Evolutionary conservation across 345 rosid genomes (phyloP).

Genomic region (Moringa oleifera): DNA sequence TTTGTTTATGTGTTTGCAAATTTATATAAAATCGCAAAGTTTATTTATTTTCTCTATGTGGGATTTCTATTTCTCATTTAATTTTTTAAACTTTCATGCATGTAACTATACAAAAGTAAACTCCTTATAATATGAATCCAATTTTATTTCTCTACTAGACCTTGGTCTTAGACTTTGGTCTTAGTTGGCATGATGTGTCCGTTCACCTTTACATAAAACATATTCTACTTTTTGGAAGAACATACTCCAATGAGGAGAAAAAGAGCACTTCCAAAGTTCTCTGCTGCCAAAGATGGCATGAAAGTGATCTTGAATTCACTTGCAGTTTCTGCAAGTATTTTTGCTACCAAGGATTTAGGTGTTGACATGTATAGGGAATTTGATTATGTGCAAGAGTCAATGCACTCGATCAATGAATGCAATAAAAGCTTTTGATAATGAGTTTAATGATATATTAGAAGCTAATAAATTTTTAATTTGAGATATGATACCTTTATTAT

Average conservation of each 20-base stretch:
- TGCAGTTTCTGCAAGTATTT: too few species aligned
- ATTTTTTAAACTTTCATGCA: too few species aligned
- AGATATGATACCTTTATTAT: neutral
- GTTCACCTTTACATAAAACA: conserved; percentile 25
- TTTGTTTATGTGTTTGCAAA: too few species aligned
- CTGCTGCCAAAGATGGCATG: conserved; percentile 55
- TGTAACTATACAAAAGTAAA: too few species aligned
- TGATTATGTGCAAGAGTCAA: conserved; percentile 61
- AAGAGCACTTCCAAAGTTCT: conserved; percentile 46
- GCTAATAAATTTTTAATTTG: conserved; percentile 13
- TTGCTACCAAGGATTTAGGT: too few species aligned
- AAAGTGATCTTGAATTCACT: conserved; percentile 60
- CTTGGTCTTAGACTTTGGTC: conserved; percentile 86
- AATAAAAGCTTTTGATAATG: conserved; percentile 56
- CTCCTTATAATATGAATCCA: too few species aligned
- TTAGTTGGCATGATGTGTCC: conserved; percentile 52
- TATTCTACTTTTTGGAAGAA: conserved; percentile 49
- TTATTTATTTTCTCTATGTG: too few species aligned
- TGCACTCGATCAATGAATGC: conserved; percentile 71
- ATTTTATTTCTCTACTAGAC: too few species aligned
- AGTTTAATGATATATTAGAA: conserved; percentile 72
- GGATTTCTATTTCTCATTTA: too few species aligned
- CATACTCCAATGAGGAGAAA: conserved; percentile 75
- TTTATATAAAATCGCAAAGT: too few species aligned
- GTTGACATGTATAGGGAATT: conserved; percentile 33